Evolutionary conservation across 2,329 filamentous ascomycete genomes (phyloP).

Genomic region (Aspergillus sergii): DNA sequence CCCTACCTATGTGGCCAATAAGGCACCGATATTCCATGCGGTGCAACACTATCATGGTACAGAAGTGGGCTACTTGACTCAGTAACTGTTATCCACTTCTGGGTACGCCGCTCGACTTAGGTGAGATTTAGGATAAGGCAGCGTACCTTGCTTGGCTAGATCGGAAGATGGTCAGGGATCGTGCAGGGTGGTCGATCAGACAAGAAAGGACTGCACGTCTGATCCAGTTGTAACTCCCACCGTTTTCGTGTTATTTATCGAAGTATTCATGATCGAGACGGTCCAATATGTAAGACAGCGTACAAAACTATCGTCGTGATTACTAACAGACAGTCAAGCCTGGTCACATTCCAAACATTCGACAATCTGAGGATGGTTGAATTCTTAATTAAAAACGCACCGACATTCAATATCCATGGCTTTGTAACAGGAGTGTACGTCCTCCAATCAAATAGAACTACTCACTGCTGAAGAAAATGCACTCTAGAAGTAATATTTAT

Average conservation of each 20-base stretch:
- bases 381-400: too few species aligned
- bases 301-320: too few species aligned
- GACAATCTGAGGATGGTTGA: too few species aligned
- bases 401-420: too few species aligned
- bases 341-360: background rate
- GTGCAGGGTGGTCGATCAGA: background rate
- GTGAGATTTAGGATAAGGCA: background rate
- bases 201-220: background rate
- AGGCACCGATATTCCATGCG: background rate
- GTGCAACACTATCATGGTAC: background rate
- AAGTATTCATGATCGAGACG: too few species aligned
- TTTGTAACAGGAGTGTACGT: too few species aligned
- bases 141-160: background rate
- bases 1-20: background rate
- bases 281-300: too few species aligned
- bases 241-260: background rate
- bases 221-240: background rate
- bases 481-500: too few species aligned
- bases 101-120: background rate
- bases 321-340: too few species aligned
- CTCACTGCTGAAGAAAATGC: too few species aligned
- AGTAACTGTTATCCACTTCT: background rate
- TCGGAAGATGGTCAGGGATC: too few species aligned
- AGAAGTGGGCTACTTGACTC: background rate
- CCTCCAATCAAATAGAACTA: too few species aligned